Percentiles rank a stretch among this genome's conserved stretches.
Conservation (phyloP, 2,329 filamentous ascomycete genomes). For the Calonectria multiphialidica region DNA sequence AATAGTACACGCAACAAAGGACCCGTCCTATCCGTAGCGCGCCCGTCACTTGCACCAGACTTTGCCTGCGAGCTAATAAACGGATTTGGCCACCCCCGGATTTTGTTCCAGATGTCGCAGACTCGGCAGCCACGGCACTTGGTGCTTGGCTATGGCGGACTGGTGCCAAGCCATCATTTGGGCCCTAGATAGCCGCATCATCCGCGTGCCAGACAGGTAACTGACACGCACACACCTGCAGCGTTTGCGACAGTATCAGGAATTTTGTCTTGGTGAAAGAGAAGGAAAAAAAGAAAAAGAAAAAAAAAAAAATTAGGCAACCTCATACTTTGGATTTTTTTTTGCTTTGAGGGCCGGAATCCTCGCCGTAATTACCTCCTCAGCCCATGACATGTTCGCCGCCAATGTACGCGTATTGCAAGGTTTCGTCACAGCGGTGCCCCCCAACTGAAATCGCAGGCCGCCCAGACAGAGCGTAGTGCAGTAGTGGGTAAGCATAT, state of each 20-base stretch:
- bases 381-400: neutral
- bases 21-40: conserved; percentile 19
- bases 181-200: conserved; percentile 43
- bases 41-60: conserved; percentile 3
- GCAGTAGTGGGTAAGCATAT: neutral
- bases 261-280: neutral
- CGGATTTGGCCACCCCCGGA: conserved; percentile 25
- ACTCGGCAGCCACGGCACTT: conserved; percentile 48
- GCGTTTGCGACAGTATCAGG: neutral
- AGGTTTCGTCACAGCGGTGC: conserved; percentile 4
- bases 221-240: neutral
- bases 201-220: conserved; percentile 29
- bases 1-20: neutral
- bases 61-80: conserved; percentile 3
- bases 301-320: neutral
- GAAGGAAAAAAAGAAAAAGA: neutral
- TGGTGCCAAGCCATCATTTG: conserved; percentile 38
- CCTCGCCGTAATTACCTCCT: neutral
- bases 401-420: conserved; percentile 14
- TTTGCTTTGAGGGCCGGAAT: neutral
- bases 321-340: neutral
- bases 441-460: conserved; percentile 18
- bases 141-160: conserved; percentile 31
- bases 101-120: conserved; percentile 30
- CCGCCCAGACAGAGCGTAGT: neutral